Conservation (phyloP, 495 filamentous ascomycete genomes). For the Staphylotrichum longicolle region DNA sequence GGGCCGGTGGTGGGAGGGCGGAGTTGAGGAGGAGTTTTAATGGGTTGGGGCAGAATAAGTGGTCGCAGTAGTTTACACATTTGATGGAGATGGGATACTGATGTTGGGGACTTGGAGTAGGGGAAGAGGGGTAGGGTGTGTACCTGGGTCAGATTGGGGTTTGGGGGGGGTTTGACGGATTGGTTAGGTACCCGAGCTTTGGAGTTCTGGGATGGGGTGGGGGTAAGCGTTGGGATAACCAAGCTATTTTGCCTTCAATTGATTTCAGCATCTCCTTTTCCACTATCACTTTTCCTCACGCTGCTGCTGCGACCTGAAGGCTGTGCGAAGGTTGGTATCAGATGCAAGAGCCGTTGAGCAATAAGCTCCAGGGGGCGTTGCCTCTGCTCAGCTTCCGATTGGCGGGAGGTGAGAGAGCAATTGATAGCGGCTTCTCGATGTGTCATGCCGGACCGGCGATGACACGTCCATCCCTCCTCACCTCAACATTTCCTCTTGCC, state of each 20-base stretch:
- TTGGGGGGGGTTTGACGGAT: too few species aligned
- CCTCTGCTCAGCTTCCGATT: constrained; percentile 33
- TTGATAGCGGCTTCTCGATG: constrained; percentile 19
- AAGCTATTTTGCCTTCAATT: neutral
- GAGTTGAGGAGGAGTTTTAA: constrained; percentile 39
- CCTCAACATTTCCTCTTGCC: neutral
- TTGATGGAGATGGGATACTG: constrained; percentile 2
- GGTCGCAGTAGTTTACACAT: constrained; percentile 14
- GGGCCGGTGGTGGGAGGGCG: constrained; percentile 9
- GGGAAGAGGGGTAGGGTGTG: neutral
- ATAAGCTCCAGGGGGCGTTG: constrained; percentile 24
- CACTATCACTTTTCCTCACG: too few species aligned
- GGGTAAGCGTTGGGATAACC: neutral
- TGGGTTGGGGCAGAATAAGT: constrained; percentile 37
- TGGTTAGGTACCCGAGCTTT: too few species aligned
- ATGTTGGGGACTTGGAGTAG: constrained; percentile 10
- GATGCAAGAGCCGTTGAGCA: neutral
- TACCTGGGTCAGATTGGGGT: neutral
- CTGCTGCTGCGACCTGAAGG: too few species aligned
- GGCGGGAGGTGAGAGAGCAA: constrained; percentile 15
- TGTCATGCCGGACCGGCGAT: constrained; percentile 31
- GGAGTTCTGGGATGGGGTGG: neutral
- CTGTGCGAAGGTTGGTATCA: neutral
- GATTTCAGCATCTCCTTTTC: too few species aligned
- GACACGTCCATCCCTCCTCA: neutral